Evolutionary conservation across 169 alveolate genomes (phyloP), one percentile per base, ranked within the genome.

Genomic region (Eimeria acervulina): DNA sequence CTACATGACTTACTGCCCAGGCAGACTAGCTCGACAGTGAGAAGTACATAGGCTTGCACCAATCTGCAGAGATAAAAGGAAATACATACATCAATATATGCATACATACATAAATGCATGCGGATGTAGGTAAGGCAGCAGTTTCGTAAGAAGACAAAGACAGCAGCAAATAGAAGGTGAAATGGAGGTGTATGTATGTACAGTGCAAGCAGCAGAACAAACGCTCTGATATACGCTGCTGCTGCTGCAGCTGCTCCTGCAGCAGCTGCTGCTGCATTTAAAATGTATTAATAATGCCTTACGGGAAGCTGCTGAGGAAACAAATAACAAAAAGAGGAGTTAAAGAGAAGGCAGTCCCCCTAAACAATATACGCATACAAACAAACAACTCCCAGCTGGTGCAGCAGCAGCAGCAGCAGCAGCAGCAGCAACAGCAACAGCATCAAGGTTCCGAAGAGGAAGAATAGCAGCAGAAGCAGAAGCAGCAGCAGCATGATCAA

Each of bases 221-320:
- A n/a, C n/a, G n/a, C n/a, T n/a, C n/a, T n/a, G n/a, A n/a, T n/a
- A n/a, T n/a, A n/a, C n/a, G n/a, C n/a, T n/a, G n/a, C n/a, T n/a
- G n/a, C n/a, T n/a, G n/a, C n/a, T n/a, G n/a, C n/a, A n/a, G n/a
- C n/a, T n/a, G n/a, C n/a, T n/a, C n/a, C n/a, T n/a, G n/a, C n/a
- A n/a, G n/a, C n/a, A n/a, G n/a, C n/a, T n/a, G n/a, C n/a, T n/a
- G n/a, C n/a, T n/a, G n/a, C n/a, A n/a, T n/a, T n/a, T n/a, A n/a
- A 63, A 63, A 63, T 31, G 0, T 78, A 0, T 40, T 40, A 19
- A 42, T 36, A 78, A 42, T n/a, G 15, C 55, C 91, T 83, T 63
- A 83, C 91, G 91, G 91, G 51, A 26, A 83, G 72, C 28, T 52
- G 51, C 91, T 52, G 19, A 83, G 74, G 10, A 83, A 83, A 38